Evolutionary conservation across 169 alveolate species (phyloP).

Genomic region (Plasmodium relictum): DNA sequence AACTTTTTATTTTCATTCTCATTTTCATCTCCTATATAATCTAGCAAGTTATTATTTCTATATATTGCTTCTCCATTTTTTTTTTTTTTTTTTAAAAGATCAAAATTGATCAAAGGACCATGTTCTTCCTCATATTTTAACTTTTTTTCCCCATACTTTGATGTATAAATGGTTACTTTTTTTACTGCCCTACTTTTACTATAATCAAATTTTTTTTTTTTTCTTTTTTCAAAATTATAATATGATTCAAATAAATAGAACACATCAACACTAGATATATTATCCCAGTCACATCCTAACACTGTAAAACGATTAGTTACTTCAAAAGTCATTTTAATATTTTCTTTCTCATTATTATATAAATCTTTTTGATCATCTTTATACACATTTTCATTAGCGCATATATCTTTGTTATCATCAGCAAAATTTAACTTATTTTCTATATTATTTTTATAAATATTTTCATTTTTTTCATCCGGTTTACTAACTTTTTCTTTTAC

Average conservation of each 20-base stretch:
- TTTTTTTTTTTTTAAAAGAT: slow-evolving; percentile 8
- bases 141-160: slow-evolving; percentile 94
- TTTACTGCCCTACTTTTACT: slow-evolving; percentile 87
- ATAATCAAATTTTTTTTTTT: slow-evolving; percentile 81
- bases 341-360: slow-evolving; percentile 67
- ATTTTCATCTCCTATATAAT: slow-evolving; percentile 76
- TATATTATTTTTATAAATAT: no score
- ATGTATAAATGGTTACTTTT: slow-evolving; percentile 94
- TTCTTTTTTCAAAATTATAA: slow-evolving; percentile 83
- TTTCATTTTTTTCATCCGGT: no score
- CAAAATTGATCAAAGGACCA: slow-evolving; percentile 92
- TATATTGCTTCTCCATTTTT: slow-evolving; percentile 32
- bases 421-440: no score
- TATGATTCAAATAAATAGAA: slow-evolving; percentile 92
- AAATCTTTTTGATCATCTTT: slow-evolving; percentile 24
- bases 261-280: slow-evolving; percentile 94
- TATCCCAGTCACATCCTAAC: slow-evolving; percentile 97
- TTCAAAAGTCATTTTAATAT: slow-evolving; percentile 37
- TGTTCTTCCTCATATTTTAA: slow-evolving; percentile 92
- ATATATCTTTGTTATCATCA: slow-evolving; percentile 26
- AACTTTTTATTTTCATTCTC: slow-evolving; percentile 48
- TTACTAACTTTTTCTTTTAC: no score
- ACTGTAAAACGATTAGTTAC: slow-evolving; percentile 94
- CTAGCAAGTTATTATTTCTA: slow-evolving; percentile 67
- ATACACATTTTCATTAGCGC: neutral